Conservation (phyloP, 1,284 basidiomycete species). For the Inonotus hispidus region DNA sequence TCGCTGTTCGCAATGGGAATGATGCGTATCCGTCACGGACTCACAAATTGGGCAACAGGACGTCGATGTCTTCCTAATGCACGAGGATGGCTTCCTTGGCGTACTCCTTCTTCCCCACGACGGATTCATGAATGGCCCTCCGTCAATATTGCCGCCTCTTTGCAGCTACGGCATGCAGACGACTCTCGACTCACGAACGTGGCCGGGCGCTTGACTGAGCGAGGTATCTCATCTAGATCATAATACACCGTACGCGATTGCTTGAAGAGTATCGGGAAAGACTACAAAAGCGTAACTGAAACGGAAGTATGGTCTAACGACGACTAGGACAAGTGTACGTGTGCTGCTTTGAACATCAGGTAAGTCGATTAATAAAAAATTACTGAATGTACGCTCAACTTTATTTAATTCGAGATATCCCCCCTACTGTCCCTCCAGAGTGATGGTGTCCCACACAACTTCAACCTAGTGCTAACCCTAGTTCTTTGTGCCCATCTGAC, state of each 20-base stretch:
- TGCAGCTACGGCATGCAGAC: not conserved
- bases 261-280: not conserved
- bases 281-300: not conserved
- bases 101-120: not conserved
- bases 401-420: no score
- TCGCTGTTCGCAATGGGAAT: conserved; percentile 7
- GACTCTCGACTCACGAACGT: not conserved
- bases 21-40: conserved; percentile 7
- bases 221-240: not conserved
- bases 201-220: not conserved
- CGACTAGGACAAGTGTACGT: not conserved
- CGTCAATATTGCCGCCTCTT: not conserved
- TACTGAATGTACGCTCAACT: no score
- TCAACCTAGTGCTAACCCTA: no score
- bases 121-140: not conserved
- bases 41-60: not conserved
- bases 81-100: not conserved
- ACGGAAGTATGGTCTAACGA: not conserved
- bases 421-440: no score
- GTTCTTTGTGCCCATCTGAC: no score
- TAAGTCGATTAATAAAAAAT: no score
- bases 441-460: no score
- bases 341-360: no score
- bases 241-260: not conserved
- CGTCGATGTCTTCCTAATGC: not conserved